Base-by-base conservation (phyloP, 768 basidiomycete genomes). In the Phanerodontia chrysosporium region DNA sequence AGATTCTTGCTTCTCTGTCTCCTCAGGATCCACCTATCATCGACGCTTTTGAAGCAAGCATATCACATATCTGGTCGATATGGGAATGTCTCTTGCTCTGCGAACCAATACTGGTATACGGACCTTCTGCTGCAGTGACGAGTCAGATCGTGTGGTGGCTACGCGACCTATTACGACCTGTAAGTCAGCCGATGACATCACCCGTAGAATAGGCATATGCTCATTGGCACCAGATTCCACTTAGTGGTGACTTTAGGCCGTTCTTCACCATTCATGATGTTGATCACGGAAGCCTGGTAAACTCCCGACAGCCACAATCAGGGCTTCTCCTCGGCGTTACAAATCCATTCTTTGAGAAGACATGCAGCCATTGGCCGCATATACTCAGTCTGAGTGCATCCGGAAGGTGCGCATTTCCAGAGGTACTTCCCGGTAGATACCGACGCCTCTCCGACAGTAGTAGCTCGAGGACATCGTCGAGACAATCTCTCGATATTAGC, bases 221-320 rank as follows among this genome's bases (percentile, higher is more conserved):
- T 48, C 10, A 28, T 24, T 13, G 16, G 18, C 32, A 8, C 28
- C 13, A 94, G 92, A 86, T 96, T 29, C 92, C 94, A 3, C 77
- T 92, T 8, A 83, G 87, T 0, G 84, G 84, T 1, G 95, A 99
- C 67, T 84, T 92, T 65, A 82, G 96, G 9, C 96, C 96, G 0
- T 99, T 96, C 71, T 90, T 98, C 64, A 97, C 96, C 16, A 94
- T 99, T 65, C 96, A 98, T 69, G 96, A 98, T 66, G 81, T 81
- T n/a, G 95, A 97, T 60, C 85, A 89, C 62, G 65, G 79, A 2
- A 67, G 79, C 1, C 72, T 99, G 13, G 86, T 97, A 45, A 94
- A 92, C 69, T 86, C 86, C 61, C 83, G 90, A 29, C 83, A 86
- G n/a, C 92, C 91, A 0, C 85, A 85, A 70, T 72, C 86, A 0